Percentiles rank a stretch among this genome's conserved stretches.
phyloP scores from a whole-genome alignment of 2,329 filamentous ascomycete genomes.

The Bipolaris sorokiniana region DNA sequence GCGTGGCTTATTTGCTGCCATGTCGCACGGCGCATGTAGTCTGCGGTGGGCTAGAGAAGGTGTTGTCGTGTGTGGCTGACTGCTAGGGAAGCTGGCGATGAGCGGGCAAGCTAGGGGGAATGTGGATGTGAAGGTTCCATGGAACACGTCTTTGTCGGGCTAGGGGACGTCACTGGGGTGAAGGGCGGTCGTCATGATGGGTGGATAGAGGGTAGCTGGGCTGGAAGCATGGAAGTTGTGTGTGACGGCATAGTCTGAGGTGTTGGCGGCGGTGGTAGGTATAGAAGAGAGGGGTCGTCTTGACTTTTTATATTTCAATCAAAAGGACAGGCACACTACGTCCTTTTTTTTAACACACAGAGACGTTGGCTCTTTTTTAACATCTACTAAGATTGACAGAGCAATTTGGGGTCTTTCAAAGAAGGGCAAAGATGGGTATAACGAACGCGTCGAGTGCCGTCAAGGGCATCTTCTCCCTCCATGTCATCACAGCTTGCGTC shows the following conservation, averaged over 20 bases:
- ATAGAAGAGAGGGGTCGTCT: neutral
- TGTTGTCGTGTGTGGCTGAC: no score
- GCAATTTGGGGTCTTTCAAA: no score
- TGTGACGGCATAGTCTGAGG: slow-evolving; percentile 9
- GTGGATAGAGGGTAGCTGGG: no score
- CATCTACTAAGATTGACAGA: neutral
- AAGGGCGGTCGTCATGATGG: neutral
- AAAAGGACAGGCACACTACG: neutral
- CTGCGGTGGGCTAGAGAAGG: neutral
- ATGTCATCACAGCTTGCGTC: slow-evolving; percentile 22
- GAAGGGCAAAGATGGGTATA: slow-evolving; percentile 16
- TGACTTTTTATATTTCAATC: no score
- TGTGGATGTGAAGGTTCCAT: no score
- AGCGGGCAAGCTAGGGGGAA: no score
- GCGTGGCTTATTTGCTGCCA: no score
- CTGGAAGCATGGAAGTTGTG: no score
- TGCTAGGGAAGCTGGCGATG: neutral
- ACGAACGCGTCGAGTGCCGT: slow-evolving; percentile 22
- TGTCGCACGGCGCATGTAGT: no score
- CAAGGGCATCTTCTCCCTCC: slow-evolving; percentile 26
- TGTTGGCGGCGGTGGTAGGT: neutral
- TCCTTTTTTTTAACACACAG: neutral
- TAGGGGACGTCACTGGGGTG: neutral
- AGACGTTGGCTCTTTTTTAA: neutral
- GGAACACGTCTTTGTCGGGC: no score